Conservation (phyloP, 2,329 filamentous ascomycete species). For the Stemphylium vesicarium region DNA sequence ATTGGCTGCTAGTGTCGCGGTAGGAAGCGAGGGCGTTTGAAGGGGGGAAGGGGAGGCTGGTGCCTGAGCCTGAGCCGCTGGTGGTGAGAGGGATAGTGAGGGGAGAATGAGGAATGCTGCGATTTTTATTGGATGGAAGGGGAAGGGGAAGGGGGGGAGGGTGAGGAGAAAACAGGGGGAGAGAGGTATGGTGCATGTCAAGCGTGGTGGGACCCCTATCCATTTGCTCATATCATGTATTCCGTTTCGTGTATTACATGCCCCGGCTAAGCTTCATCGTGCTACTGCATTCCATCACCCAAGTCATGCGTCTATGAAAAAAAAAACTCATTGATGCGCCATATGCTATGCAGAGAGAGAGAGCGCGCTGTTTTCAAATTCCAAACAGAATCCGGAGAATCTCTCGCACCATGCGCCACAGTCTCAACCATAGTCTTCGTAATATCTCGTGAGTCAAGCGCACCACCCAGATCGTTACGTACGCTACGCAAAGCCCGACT, state of each 20-base stretch:
- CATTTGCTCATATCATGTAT: no score
- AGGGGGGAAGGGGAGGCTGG: neutral
- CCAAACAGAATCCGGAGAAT: neutral
- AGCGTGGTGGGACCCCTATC: neutral
- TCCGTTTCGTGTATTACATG: no score
- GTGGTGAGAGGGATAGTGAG: neutral
- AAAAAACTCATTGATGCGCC: no score
- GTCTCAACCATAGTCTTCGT: neutral
- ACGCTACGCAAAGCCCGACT: neutral
- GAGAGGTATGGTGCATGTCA: neutral
- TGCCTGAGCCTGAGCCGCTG: conserved; percentile 1
- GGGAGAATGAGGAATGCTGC: neutral
- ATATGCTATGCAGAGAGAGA: no score
- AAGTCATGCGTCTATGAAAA: no score
- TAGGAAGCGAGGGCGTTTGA: neutral
- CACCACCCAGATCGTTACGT: neutral
- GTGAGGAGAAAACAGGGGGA: neutral
- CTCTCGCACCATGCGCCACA: neutral
- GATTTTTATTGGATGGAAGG: neutral
- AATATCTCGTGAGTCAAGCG: neutral
- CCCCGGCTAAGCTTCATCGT: no score
- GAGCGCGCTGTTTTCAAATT: no score
- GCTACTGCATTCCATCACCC: no score
- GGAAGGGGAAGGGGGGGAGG: neutral
- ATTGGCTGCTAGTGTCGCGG: neutral